These are phyloP conservation scores for Cymbopogon flexuosus DNA, from an alignment of 202 grass and related monocot genomes.

Conservation along the genomic window DNA sequence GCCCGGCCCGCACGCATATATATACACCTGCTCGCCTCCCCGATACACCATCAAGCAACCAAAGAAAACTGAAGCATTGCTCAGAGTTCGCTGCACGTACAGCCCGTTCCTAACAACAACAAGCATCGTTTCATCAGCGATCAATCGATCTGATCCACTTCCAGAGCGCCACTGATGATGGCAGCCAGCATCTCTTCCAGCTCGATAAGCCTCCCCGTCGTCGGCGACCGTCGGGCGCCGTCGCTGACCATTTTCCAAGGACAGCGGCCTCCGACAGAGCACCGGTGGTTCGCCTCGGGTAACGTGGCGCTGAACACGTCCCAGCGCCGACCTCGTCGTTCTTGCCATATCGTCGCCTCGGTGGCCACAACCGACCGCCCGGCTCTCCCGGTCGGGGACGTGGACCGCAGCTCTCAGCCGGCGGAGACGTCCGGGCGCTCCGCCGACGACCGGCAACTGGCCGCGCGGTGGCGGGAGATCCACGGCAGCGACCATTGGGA, in stretches of 20 bases:
- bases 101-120: neutral
- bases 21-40: neutral
- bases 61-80: neutral
- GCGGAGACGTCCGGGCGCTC: neutral
- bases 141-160: neutral
- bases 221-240: neutral
- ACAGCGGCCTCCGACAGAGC: neutral
- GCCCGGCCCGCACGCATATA: neutral
- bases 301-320: neutral
- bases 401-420: neutral
- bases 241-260: neutral
- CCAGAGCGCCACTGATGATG: neutral
- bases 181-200: neutral
- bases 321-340: neutral
- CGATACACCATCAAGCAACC: neutral
- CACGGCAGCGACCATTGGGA: constrained; percentile 38
- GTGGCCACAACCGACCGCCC: neutral
- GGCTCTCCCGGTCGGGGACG: neutral
- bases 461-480: constrained; percentile 38
- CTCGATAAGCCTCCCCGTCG: neutral
- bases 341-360: neutral
- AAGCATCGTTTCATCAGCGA: neutral
- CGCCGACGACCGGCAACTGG: neutral
- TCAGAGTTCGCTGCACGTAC: neutral
- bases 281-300: neutral